Conservation (phyloP, 2,329 filamentous ascomycete genomes). For the Ascochyta clinopodiicola region DNA sequence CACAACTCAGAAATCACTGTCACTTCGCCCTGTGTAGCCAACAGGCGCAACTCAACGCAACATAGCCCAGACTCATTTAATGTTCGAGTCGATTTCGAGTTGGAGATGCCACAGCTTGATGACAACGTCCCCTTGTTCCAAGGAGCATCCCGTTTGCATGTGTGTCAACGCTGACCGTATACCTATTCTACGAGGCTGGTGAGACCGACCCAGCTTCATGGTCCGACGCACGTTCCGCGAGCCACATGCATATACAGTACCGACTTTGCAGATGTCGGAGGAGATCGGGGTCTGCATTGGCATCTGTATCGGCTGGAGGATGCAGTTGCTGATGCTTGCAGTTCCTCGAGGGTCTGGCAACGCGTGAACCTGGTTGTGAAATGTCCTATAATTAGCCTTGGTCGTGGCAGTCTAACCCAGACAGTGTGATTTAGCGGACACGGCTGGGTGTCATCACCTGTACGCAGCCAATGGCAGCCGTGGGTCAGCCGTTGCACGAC, state of each 20-base stretch:
- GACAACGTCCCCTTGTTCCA: conserved; percentile 1
- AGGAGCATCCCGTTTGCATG: not conserved
- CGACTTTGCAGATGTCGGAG: not conserved
- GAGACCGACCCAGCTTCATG: not conserved
- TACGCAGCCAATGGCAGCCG: not conserved
- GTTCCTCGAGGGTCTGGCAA: conserved; percentile 9
- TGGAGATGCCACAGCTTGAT: not conserved
- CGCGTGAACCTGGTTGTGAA: conserved; percentile 16
- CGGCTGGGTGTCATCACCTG: conserved; percentile 1
- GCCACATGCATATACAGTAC: not conserved
- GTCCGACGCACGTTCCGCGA: not conserved
- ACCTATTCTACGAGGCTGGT: conserved; percentile 5
- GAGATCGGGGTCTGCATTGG: conserved; percentile 8
- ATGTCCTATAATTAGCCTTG: conserved; percentile 42
- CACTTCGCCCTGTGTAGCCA: not conserved
- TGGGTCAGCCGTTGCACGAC: not conserved
- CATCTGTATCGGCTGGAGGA: not conserved
- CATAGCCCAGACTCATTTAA: not conserved
- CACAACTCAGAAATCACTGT: not conserved
- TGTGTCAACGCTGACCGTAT: not conserved
- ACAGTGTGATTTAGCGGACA: conserved; percentile 6
- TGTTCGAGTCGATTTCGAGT: not conserved
- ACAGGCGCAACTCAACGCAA: not conserved
- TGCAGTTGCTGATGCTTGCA: not conserved
- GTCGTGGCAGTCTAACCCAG: not conserved